Percentiles rank a stretch among this genome's conserved stretches.
These are phyloP conservation scores for Populus euphratica DNA, from an alignment of 345 rosid genomes.

Conservation along the genomic window DNA sequence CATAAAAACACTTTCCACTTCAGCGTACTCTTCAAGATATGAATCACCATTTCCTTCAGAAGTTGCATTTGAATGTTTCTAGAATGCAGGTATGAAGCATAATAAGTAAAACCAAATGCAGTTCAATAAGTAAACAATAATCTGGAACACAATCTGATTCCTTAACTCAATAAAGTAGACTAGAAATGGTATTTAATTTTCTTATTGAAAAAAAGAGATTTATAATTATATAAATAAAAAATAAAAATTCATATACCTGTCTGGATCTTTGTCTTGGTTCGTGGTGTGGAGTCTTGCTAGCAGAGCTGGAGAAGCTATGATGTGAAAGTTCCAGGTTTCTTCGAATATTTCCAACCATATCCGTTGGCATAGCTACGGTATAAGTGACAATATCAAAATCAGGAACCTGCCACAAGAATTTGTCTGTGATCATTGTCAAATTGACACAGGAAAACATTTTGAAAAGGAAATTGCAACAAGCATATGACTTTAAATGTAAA, in stretches of 20 bases:
- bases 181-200: not conserved
- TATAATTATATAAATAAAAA: not conserved
- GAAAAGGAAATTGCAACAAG: not conserved
- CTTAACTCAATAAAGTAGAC: not conserved
- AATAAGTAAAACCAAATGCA: not conserved
- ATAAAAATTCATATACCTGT: constrained; percentile 12
- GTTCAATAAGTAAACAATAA: not conserved
- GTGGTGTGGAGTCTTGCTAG: not conserved
- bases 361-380: constrained; percentile 26
- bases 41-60: not conserved
- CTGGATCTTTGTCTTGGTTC: not conserved
- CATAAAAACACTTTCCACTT: constrained; percentile 8
- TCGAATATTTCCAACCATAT: constrained; percentile 29
- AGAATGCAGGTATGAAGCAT: not conserved
- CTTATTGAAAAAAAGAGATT: not conserved
- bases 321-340: constrained; percentile 28
- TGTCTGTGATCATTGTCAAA: not conserved
- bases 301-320: constrained; percentile 7
- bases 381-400: constrained; percentile 32
- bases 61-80: constrained; percentile 10
- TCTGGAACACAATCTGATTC: not conserved
- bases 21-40: constrained; percentile 19
- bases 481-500: not conserved
- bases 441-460: not conserved
- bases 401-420: constrained; percentile 26